Base-by-base conservation (phyloP, 371 early-diverging fungal species). In the Mucor circinelloides region DNA sequence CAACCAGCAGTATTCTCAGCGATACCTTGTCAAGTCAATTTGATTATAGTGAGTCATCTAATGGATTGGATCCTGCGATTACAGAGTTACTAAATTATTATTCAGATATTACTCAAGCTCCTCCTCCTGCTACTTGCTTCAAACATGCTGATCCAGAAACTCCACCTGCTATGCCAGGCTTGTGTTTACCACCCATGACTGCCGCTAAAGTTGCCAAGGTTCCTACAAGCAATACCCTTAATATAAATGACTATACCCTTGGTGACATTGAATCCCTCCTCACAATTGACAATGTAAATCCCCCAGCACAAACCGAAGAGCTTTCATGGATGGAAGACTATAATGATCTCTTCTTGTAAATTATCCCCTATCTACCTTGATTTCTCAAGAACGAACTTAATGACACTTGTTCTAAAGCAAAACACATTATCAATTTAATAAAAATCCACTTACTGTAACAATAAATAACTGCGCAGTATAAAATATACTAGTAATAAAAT, bases 161-260 rank as follows among this genome's bases (percentile, higher is more conserved):
- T 8, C 46, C 46, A 21, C 46, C 46, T 46, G 52, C 46, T 46
- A 25, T 27, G 13, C 4, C 27, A 52, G 52, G 52, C 30, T 23
- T 66, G 17, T 58, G 58, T 2, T 50, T 66, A 21, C 66, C 66
- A 17, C 58, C 66, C 0, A 48, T 44, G n/a, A 28, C 64, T 19
- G 56, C 64, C 36, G 64, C 64, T 12, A 64, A 27, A 46, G 15
- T 55, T 31, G 60, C 46, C 28, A 46, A 28, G 46, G 28, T 30
- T 28, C 28, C 28, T 30, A n/a, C 60, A 40, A 19, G n/a, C 12
- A 60, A 44, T 46, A n/a, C 46, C n/a, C 13, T 30, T 17, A 19
- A 15, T 19, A 27, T 19, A 9, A 8, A 28, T 9, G 46, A 46
- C 31, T 46, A 30, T 28, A 46, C 60, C 28, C 60, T 60, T 30